phyloP scores from a whole-genome alignment of 2,329 filamentous ascomycete species.

The Raffaelea ambrosiae region DNA sequence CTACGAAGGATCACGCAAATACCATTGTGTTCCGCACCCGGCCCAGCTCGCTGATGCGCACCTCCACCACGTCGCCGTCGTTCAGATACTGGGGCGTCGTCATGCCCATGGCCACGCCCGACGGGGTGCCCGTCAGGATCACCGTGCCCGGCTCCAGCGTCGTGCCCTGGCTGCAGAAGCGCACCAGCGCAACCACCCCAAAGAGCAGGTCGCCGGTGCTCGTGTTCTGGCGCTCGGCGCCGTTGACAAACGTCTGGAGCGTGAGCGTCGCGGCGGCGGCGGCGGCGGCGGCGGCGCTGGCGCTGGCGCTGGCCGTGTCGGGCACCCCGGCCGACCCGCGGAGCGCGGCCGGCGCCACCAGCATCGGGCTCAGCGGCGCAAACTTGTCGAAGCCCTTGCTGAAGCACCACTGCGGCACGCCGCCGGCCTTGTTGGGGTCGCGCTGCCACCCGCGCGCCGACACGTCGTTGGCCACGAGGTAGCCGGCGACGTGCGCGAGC shows the following conservation, averaged over 20 bases:
- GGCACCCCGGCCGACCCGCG: no score
- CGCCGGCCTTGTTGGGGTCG: slow-evolving; percentile 37
- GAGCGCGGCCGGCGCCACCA: slow-evolving; percentile 26
- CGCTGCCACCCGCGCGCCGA: slow-evolving; percentile 39
- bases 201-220: slow-evolving; percentile 35
- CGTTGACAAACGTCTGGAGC: slow-evolving; percentile 38
- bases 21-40: no score
- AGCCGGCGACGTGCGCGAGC: slow-evolving; percentile 41
- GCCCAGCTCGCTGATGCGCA: no score
- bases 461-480: slow-evolving; percentile 47
- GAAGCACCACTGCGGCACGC: slow-evolving; percentile 48
- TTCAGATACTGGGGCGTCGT: no score
- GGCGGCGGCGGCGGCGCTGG: no score
- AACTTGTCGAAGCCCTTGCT: slow-evolving; percentile 49
- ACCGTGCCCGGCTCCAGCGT: slow-evolving; percentile 33
- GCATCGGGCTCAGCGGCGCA: slow-evolving; percentile 41
- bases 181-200: slow-evolving; percentile 26
- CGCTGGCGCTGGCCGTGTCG: no score
- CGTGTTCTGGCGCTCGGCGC: slow-evolving; percentile 35
- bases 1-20: no score
- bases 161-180: slow-evolving; percentile 30
- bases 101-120: no score
- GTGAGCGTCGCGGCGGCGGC: slow-evolving; percentile 31
- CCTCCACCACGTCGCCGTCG: no score
- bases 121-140: slow-evolving; percentile 39